phyloP scores from a whole-genome alignment of 495 filamentous ascomycete species.

The Xylaria acuta region DNA sequence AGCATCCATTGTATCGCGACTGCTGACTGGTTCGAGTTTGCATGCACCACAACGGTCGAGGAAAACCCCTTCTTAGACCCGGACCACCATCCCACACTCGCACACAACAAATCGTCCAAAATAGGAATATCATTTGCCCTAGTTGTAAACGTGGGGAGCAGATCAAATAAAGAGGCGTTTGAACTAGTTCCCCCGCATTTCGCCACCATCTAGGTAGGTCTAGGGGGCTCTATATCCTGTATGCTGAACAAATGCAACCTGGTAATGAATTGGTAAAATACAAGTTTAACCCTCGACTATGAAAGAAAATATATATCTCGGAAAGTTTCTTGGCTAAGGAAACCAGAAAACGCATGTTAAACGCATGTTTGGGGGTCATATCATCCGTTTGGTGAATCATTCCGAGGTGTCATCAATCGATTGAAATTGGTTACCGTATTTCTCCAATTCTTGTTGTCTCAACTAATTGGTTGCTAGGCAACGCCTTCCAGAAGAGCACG shows the following conservation, averaged over 20 bases:
- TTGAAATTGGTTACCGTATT: not conserved
- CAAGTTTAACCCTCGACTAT: not conserved
- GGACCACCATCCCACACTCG: not conserved
- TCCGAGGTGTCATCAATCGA: not conserved
- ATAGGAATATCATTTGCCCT: not conserved
- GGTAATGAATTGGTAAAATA: not conserved
- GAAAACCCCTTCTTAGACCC: not conserved
- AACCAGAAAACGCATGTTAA: not conserved
- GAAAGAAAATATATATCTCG: not conserved
- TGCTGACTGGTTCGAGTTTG: not conserved
- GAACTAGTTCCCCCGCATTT: slow-evolving; percentile 6
- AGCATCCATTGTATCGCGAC: slow-evolving; percentile 6
- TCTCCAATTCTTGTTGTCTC: slow-evolving; percentile 2
- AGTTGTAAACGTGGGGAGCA: not conserved
- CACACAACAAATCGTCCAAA: not conserved
- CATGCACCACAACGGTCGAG: not conserved
- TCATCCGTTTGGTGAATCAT: not conserved
- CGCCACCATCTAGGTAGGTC: not conserved
- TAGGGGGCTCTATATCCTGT: not conserved
- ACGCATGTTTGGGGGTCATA: not conserved
- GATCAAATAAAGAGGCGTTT: not conserved
- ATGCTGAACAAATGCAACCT: not conserved
- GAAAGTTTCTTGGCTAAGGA: not conserved
- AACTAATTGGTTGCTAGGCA: slow-evolving; percentile 25
- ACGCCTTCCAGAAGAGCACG: not conserved